Percentiles rank a stretch among this genome's conserved stretches.
Evolutionary conservation across 768 basidiomycete genomes (phyloP).

Genomic region (Ramaria rubella): DNA sequence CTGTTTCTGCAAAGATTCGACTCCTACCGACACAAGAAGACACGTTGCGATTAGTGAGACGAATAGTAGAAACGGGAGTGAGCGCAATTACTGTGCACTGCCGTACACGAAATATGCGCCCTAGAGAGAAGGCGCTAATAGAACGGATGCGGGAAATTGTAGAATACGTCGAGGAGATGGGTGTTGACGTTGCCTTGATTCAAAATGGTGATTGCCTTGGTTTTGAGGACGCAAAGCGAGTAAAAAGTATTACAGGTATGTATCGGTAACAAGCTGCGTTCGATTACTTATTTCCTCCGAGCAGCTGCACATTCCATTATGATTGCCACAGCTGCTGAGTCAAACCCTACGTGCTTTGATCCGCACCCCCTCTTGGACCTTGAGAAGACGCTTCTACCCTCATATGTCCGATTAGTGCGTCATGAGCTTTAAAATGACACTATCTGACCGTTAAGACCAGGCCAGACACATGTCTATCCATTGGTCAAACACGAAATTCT

Average conservation of each 20-base stretch:
- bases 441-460: constrained; percentile 31
- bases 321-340: constrained; percentile 93
- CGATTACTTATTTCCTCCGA: not conserved
- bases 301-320: constrained; percentile 84
- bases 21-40: constrained; percentile 80
- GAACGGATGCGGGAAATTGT: constrained; percentile 80
- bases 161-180: constrained; percentile 68
- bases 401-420: constrained; percentile 67
- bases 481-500: constrained; percentile 85
- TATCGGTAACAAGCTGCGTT: constrained; percentile 3
- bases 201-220: constrained; percentile 91
- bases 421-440: not conserved
- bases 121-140: constrained; percentile 69
- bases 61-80: constrained; percentile 83
- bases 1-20: constrained; percentile 92
- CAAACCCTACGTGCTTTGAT: constrained; percentile 86
- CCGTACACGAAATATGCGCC: constrained; percentile 87
- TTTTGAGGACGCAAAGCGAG: constrained; percentile 69
- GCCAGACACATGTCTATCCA: constrained; percentile 70
- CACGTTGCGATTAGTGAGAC: constrained; percentile 82
- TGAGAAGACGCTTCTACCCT: constrained; percentile 59
- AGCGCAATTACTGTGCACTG: constrained; percentile 92
- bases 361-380: constrained; percentile 60
- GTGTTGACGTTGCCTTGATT: constrained; percentile 76
- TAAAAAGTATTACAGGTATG: constrained; percentile 70